Base-by-base conservation (phyloP, 2,329 filamentous ascomycete species). In the Cladophialophora chaetospira region DNA sequence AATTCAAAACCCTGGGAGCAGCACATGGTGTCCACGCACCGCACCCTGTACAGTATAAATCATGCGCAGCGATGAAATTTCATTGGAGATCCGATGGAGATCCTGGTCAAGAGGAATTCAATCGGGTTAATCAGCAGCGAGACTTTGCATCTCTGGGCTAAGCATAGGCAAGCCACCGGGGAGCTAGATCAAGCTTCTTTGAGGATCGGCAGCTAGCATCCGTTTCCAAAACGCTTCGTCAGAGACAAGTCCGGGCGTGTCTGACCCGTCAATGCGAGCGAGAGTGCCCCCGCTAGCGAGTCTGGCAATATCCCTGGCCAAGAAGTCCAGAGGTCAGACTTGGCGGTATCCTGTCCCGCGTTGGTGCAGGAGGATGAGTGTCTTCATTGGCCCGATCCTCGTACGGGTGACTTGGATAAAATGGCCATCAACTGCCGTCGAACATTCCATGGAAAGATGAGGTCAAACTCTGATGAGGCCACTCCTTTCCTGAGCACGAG, bases 141-240 rank as follows among this genome's bases (percentile, higher is more conserved):
- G 44, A 48, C 42, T 52, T 15, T 35, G 29, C 31, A 11, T 28
- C 6, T 35, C 29, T 48, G 48, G 49, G 13, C 17, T 36, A 53
- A 53, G 49, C 28, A 45, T 28, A 11, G 28, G 19, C 40, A 36
- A 45, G 51, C 42, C 42, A 44, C 42, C 36, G 23, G 42, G 10
- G 26, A 44, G 28, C 50, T 55, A 36, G 51, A 29, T 11, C 55
- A 62, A 44, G 58, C 53, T 28, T 29, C 33, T 15, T 59, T 53
- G 19, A 28, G 54, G 51, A 46, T 53, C 44, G 55, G 55, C 55
- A 52, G 35, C 42, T 47, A 56, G 61, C 63, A 47, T 60, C 47
- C 33, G 63, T 55, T 26, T 35, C 46, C 19, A 50, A 56, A 56
- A 45, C 9, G 53, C 38, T 25, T 44, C 38, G 28, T 44, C 13